Conservation (phyloP, 2,329 filamentous ascomycete genomes). For the Claviceps capensis region DNA sequence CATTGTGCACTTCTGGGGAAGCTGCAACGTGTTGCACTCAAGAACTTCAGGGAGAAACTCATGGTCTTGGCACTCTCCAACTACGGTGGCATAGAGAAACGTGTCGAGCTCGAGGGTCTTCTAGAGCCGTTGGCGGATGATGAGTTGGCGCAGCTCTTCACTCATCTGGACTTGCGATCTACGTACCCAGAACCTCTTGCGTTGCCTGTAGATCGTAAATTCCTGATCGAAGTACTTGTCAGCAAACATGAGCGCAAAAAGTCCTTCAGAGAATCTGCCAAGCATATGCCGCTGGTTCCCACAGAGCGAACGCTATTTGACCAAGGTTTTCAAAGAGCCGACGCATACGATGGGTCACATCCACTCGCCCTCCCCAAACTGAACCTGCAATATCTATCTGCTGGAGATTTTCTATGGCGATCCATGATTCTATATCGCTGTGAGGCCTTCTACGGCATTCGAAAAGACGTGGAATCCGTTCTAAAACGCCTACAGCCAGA, state of each 20-base stretch:
- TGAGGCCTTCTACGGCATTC: conserved; percentile 87
- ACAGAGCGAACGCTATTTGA: conserved; percentile 78
- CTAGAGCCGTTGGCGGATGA: conserved; percentile 58
- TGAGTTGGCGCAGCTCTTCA: conserved; percentile 58
- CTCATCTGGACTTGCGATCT: conserved; percentile 62
- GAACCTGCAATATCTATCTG: conserved; percentile 87
- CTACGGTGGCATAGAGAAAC: conserved; percentile 73
- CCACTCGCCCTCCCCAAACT: conserved; percentile 87
- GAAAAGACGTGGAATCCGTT: conserved; percentile 76
- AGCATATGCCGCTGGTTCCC: conserved; percentile 61
- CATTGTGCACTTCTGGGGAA: conserved; percentile 67
- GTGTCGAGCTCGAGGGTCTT: conserved; percentile 64
- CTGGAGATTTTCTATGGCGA: conserved; percentile 94
- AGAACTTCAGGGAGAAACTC: conserved; percentile 77
- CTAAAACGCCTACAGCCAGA: conserved; percentile 68
- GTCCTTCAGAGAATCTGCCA: conserved; percentile 69
- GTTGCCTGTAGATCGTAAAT: conserved; percentile 48
- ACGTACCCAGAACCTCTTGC: conserved; percentile 62
- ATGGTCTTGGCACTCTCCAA: conserved; percentile 88
- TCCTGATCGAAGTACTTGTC: conserved; percentile 59
- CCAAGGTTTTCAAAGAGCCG: conserved; percentile 61
- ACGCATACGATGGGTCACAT: conserved; percentile 73
- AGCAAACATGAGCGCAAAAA: conserved; percentile 62
- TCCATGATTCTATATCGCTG: conserved; percentile 79
- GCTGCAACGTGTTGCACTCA: conserved; percentile 65